Percentiles rank a stretch among this genome's conserved stretches.
Evolutionary conservation across 2,329 filamentous ascomycete genomes (phyloP).

Genomic region (Cladosporium phlei): DNA sequence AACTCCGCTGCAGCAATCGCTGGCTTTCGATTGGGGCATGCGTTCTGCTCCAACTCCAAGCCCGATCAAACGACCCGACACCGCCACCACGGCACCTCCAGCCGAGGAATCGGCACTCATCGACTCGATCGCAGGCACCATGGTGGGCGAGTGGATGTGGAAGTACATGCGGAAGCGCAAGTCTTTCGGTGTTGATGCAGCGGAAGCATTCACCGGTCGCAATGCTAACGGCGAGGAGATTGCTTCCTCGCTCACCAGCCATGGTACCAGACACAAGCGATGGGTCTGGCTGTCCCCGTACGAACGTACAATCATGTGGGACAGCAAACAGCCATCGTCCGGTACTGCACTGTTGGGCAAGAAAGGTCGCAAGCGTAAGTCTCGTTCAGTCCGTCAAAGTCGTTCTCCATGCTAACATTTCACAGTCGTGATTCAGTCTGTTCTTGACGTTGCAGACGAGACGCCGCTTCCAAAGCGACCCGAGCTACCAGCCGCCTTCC

Average conservation of each 20-base stretch:
- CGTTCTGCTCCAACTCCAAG: background rate
- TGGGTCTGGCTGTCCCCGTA: constrained; percentile 99
- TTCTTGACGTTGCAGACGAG: constrained; percentile 93
- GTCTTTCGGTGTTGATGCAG: constrained; percentile 73
- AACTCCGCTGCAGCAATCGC: constrained; percentile 23
- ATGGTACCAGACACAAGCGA: constrained; percentile 75
- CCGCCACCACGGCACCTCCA: constrained; percentile 9
- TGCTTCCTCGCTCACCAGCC: constrained; percentile 58
- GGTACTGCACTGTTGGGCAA: constrained; percentile 88
- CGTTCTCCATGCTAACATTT: constrained; percentile 26
- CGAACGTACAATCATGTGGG: constrained; percentile 94
- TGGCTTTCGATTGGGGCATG: constrained; percentile 16
- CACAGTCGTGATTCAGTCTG: constrained; percentile 88
- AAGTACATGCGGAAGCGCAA: constrained; percentile 84
- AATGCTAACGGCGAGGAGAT: constrained; percentile 54
- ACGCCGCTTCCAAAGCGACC: constrained; percentile 70
- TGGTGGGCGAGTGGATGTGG: constrained; percentile 98
- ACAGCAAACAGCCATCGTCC: constrained; percentile 89
- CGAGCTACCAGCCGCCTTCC: constrained; percentile 53
- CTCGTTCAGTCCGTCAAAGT: too few relatives aligned
- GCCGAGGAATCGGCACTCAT: constrained; percentile 62
- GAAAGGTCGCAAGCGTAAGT: constrained; percentile 87
- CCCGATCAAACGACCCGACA: constrained; percentile 2
- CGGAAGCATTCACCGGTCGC: constrained; percentile 45
- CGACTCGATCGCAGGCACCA: constrained; percentile 93